A percentile compares a stretch with the other conserved stretches of the same genome.
These are phyloP conservation scores for Magnolia changhungtana DNA, from an alignment of 164 flowering plant species.

Conservation along the genomic window DNA sequence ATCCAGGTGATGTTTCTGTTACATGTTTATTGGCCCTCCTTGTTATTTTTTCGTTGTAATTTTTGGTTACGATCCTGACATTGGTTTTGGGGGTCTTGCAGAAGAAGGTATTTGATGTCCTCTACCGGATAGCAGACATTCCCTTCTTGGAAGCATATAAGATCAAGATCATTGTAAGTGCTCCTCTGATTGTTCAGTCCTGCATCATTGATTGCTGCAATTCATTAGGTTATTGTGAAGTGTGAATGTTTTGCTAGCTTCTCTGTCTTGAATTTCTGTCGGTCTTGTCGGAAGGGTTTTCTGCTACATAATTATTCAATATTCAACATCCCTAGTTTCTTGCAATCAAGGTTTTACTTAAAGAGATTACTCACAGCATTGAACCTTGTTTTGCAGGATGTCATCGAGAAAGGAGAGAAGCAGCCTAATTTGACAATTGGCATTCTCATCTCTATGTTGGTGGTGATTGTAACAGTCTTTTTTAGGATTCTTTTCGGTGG, in stretches of 20 bases:
- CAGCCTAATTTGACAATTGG: slow-evolving; percentile 82
- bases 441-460: slow-evolving; percentile 46
- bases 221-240: too few relatives aligned
- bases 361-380: neutral
- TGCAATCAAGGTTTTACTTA: neutral
- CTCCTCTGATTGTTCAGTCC: too few relatives aligned
- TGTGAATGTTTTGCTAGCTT: too few relatives aligned
- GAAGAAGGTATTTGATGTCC: slow-evolving; percentile 71
- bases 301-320: too few relatives aligned
- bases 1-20: slow-evolving; percentile 47
- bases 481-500: slow-evolving; percentile 72
- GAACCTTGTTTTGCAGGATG: slow-evolving; percentile 46
- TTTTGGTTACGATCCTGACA: neutral
- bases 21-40: neutral
- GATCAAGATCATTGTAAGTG: slow-evolving; percentile 58
- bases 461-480: slow-evolving; percentile 47
- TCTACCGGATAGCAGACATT: slow-evolving; percentile 75
- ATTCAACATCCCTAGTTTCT: neutral
- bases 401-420: slow-evolving; percentile 78
- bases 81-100: slow-evolving; percentile 21
- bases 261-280: too few relatives aligned
- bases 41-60: neutral
- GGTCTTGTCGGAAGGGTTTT: too few relatives aligned
- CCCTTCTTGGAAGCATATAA: slow-evolving; percentile 69
- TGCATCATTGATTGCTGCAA: too few relatives aligned